Conservation (phyloP, 805 yeast genomes). For the Candida morakotiae region DNA sequence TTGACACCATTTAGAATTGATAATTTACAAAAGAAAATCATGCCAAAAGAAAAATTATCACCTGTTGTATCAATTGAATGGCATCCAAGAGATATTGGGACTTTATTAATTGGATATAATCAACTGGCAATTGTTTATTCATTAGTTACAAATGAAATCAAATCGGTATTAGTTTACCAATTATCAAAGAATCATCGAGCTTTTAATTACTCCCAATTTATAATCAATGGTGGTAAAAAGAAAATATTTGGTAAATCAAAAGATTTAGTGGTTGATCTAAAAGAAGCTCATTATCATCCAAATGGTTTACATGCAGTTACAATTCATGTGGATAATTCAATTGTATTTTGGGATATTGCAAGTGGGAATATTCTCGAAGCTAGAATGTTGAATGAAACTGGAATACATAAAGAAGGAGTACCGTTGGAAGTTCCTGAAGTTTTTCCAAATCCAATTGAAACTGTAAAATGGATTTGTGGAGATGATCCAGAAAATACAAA, state of each 20-base stretch:
- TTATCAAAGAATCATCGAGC: conserved; percentile 70
- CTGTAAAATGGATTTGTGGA: conserved; percentile 74
- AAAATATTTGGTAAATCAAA: conserved; percentile 36
- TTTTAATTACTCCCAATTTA: conserved; percentile 23
- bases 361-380: conserved; percentile 74
- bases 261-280: conserved; percentile 27
- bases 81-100: conserved; percentile 88
- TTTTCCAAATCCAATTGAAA: conserved; percentile 44
- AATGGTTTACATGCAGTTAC: conserved; percentile 84
- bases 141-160: conserved; percentile 55
- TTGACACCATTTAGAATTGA: conserved; percentile 64
- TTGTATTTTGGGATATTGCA: conserved; percentile 90
- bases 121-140: conserved; percentile 69
- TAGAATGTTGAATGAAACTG: conserved; percentile 62
- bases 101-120: conserved; percentile 68
- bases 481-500: conserved; percentile 78
- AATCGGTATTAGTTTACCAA: conserved; percentile 54
- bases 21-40: conserved; percentile 60
- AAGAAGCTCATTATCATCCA: conserved; percentile 80
- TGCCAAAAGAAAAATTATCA: conserved; percentile 56
- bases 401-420: conserved; percentile 52
- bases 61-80: conserved; percentile 66
- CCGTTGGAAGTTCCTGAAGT: conserved; percentile 16
- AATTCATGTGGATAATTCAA: conserved; percentile 73
- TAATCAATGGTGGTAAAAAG: conserved; percentile 37